Evolutionary conservation across 2,329 filamentous ascomycete genomes (phyloP).

Genomic region (Curvularia sp.): DNA sequence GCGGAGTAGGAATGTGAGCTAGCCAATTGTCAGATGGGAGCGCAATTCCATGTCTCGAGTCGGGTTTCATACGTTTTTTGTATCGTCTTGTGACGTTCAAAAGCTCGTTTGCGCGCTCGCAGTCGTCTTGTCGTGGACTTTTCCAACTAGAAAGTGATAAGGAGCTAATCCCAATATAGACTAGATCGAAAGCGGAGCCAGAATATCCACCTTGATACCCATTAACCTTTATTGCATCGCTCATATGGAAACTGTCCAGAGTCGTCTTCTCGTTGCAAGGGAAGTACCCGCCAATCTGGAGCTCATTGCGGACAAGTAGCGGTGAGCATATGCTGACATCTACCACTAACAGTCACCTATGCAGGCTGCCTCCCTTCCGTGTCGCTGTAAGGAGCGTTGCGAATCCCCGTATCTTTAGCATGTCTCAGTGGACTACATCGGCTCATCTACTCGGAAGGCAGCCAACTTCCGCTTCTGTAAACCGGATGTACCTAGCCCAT

Average conservation of each 20-base stretch:
- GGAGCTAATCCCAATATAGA: conserved; percentile 20
- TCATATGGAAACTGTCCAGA: neutral
- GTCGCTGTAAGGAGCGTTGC: neutral
- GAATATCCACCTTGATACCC: conserved; percentile 18
- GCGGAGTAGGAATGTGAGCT: neutral
- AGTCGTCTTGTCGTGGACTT: conserved; percentile 10
- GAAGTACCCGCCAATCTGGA: neutral
- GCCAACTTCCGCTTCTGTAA: neutral
- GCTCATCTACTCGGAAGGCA: conserved; percentile 7
- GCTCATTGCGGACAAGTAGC: conserved; percentile 7
- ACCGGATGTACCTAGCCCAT: conserved; percentile 5
- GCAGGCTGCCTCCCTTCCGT: conserved; percentile 21
- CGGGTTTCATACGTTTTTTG: conserved; percentile 8
- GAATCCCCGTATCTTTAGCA: neutral
- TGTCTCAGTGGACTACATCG: conserved; percentile 1
- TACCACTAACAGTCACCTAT: neutral
- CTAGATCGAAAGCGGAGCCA: conserved; percentile 13
- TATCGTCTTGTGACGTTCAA: conserved; percentile 6
- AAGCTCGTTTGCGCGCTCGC: conserved; percentile 6
- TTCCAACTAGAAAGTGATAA: conserved; percentile 22
- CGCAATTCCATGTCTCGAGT: neutral
- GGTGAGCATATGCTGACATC: conserved; percentile 21
- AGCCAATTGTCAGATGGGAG: neutral
- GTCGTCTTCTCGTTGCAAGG: neutral
- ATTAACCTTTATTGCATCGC: conserved; percentile 13